phyloP scores from a whole-genome alignment of 2,329 filamentous ascomycete species.

The Claviceps sp. region DNA sequence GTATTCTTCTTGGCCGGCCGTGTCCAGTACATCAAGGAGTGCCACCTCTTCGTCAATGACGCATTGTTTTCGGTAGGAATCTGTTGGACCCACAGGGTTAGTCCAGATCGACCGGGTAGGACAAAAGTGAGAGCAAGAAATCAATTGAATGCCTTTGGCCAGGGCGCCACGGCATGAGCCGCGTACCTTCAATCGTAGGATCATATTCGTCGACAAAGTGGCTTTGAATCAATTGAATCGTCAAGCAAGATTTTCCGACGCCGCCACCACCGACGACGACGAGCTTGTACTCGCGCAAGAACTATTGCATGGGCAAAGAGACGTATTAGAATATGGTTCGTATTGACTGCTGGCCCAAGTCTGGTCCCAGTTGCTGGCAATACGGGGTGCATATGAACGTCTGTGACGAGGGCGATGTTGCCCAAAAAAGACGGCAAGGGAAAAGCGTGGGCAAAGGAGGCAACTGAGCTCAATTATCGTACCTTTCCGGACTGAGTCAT shows the following conservation, averaged over 20 bases:
- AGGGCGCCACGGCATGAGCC: neutral
- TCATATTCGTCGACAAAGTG: constrained; percentile 99
- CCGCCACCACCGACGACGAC: constrained; percentile 96
- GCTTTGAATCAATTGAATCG: constrained; percentile 88
- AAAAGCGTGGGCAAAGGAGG: neutral
- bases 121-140: neutral
- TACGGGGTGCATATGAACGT: neutral
- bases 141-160: neutral
- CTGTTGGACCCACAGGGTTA: constrained; percentile 34
- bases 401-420: neutral
- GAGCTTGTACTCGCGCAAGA: constrained; percentile 84
- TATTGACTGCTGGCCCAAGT: neutral
- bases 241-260: constrained; percentile 97
- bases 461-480: constrained; percentile 4
- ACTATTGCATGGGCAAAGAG: constrained; percentile 32
- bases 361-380: neutral
- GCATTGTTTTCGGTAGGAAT: constrained; percentile 99
- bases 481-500: constrained; percentile 25
- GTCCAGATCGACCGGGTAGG: neutral
- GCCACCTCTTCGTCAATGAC: constrained; percentile 97
- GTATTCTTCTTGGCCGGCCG: constrained; percentile 97
- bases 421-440: neutral
- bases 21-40: constrained; percentile 93
- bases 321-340: neutral
- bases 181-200: constrained; percentile 87